Evolutionary conservation across 495 filamentous ascomycete genomes (phyloP).

Genomic region (Letharia lupina): DNA sequence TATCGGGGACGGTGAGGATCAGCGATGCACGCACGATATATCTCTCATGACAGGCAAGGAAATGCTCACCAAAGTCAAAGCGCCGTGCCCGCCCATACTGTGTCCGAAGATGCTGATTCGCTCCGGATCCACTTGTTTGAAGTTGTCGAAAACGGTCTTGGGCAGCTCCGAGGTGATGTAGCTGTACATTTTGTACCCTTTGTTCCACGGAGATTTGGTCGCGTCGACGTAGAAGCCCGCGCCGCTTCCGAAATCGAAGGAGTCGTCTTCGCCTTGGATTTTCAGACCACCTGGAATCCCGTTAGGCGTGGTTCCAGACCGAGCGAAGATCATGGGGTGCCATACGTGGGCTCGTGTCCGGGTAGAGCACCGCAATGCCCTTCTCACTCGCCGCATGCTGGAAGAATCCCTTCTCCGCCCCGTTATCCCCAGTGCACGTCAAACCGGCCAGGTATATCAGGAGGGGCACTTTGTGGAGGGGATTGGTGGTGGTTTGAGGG

Average conservation of each 20-base stretch:
- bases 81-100: slow-evolving; percentile 94
- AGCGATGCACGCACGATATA: too few relatives aligned
- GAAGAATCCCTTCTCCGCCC: slow-evolving; percentile 94
- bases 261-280: slow-evolving; percentile 71
- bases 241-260: slow-evolving; percentile 82
- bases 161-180: slow-evolving; percentile 84
- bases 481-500: slow-evolving; percentile 41
- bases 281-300: slow-evolving; percentile 51
- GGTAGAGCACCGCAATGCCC: slow-evolving; percentile 83
- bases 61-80: slow-evolving; percentile 61
- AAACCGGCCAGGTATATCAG: slow-evolving; percentile 92
- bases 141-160: slow-evolving; percentile 56
- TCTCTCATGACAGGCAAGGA: not conserved
- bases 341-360: slow-evolving; percentile 85
- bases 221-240: slow-evolving; percentile 96
- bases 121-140: slow-evolving; percentile 54
- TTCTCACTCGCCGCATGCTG: slow-evolving; percentile 67
- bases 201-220: slow-evolving; percentile 59
- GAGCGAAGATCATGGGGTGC: not conserved
- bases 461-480: slow-evolving; percentile 59
- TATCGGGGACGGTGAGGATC: slow-evolving; percentile 19
- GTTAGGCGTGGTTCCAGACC: not conserved
- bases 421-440: slow-evolving; percentile 93
- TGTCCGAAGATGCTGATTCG: slow-evolving; percentile 82
- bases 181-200: slow-evolving; percentile 83